Conservation (phyloP, 495 filamentous ascomycete genomes). For the Poronia punctata region DNA sequence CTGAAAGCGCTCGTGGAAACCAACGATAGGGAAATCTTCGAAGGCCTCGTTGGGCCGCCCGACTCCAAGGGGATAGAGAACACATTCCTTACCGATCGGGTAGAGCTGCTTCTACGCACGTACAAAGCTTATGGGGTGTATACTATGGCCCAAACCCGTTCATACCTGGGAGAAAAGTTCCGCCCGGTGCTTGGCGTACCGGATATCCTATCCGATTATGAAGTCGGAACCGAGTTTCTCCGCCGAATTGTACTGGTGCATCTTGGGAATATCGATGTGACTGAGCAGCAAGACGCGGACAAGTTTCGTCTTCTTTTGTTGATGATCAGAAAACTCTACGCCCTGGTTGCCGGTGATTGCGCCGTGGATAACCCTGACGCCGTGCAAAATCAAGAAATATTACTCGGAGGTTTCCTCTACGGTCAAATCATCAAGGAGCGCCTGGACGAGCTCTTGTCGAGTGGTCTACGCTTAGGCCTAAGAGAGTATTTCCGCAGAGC, state of each 20-base stretch:
- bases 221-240: constrained; percentile 83
- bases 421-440: constrained; percentile 93
- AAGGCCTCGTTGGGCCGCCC: constrained; percentile 69
- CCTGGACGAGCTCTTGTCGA: constrained; percentile 77
- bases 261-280: constrained; percentile 73
- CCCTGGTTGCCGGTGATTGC: constrained; percentile 86
- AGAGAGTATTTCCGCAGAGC: constrained; percentile 67
- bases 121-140: constrained; percentile 86
- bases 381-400: constrained; percentile 86
- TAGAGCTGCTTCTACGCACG: constrained; percentile 84
- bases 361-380: constrained; percentile 91
- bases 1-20: constrained; percentile 92
- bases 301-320: constrained; percentile 94
- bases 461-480: constrained; percentile 49
- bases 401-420: constrained; percentile 88
- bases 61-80: constrained; percentile 71
- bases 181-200: constrained; percentile 73
- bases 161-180: constrained; percentile 85
- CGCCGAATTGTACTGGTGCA: constrained; percentile 85
- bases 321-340: constrained; percentile 93
- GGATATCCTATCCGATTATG: constrained; percentile 73
- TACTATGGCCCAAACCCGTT: constrained; percentile 65
- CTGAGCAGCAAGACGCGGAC: constrained; percentile 72
- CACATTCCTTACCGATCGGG: constrained; percentile 89
- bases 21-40: constrained; percentile 92